Evolutionary conservation across 1,284 basidiomycete genomes (phyloP), one percentile per base, ranked within the genome.

Genomic region (Apiotrichum veenhuisii): DNA sequence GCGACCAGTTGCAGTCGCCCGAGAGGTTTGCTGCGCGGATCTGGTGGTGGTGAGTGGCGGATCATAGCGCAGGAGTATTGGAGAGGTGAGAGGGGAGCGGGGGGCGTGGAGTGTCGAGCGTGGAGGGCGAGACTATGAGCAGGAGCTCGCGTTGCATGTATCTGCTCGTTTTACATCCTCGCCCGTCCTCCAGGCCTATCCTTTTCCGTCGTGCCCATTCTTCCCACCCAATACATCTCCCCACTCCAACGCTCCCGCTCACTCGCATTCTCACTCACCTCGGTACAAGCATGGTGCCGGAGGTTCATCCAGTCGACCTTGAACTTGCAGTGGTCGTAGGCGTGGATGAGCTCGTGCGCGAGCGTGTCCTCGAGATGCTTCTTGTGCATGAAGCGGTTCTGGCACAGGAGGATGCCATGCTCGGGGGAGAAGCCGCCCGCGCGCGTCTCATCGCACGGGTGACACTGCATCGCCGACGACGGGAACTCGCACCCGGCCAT

Each of bases 261-360:
- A n/a, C n/a, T n/a, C n/a, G n/a, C n/a, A n/a, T n/a, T n/a, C n/a
- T 11, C 25, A 78, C 84, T 68, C 70, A 94, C 92, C 83, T 98
- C 94, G 68, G 87, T 90, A 73, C 94, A 98, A 0, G 95, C 95
- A 73, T 95, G 92, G 78, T 97, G 93, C 53, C 91, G 79, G 52
- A 98, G 76, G 75, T 98, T 88, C 51, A 74, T 78, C 92, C 91
- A 97, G 74, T 96, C 87, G 1, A 96, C 88, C 57, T 92, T 87
- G 80, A 98, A 98, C 72, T 87, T 86, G 74, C 89, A 90, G 64
- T 96, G 89, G 73, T 98, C 95, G 72, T 88, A 98, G 82, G 93
- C 87, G 75, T 98, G 95, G n/a, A 98, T 80, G 56, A 98, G 84
- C 71, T 98, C 95, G 70, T 98, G 95, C 18, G 90, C 84, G 33